Evolutionary conservation across 2,329 filamentous ascomycete species (phyloP), one percentile per base, ranked within the genome.

Genomic region (Dothistroma pini): DNA sequence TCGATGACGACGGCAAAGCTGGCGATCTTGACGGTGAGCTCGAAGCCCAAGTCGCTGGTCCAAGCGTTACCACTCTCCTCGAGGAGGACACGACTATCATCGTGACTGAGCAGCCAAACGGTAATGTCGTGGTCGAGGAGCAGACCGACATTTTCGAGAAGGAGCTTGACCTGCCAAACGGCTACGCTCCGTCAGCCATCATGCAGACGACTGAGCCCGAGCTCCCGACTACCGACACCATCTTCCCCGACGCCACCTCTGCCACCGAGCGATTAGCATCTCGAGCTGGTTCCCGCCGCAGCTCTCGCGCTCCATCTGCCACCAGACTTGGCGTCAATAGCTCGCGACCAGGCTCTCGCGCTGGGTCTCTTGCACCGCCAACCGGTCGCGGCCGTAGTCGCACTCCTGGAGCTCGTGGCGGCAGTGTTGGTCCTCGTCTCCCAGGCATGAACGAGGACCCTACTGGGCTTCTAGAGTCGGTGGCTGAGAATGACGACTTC

Each of bases 111-210:
- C 44, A 56, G 25, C 22, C 58, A 41, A 57, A 64, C 11, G 63
- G 61, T 44, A 67, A 69, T 38, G 64, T 65, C 19, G 35, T 69
- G 6, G 60, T 69, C n/a, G 72, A 53, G 51, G 16, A 78, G 5
- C 76, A 76, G 35, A 75, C 74, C 34, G 75, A 76, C 0, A 77
- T 78, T 58, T 48, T 32, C 21, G 57, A 61, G 35, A 19, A 56
- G 55, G 16, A 35, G n/a, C 31, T 31, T 16, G 50, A 58, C 14
- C 47, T 56, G 21, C 58, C 50, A 22, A 49, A 35, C 21, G 60
- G 48, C 35, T 44, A 60, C 32, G 57, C 58, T 10, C 56, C 58
- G 44, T 6, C 51, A 29, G 54, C 59, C 9, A 35, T 52, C 29
- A 54, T 64, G 44, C 38, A 50, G 10, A 54, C 53, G 19, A 61